These are phyloP conservation scores for Aspergillus thermomutatus DNA, from an alignment of 2,329 filamentous ascomycete genomes.

Conservation along the genomic window DNA sequence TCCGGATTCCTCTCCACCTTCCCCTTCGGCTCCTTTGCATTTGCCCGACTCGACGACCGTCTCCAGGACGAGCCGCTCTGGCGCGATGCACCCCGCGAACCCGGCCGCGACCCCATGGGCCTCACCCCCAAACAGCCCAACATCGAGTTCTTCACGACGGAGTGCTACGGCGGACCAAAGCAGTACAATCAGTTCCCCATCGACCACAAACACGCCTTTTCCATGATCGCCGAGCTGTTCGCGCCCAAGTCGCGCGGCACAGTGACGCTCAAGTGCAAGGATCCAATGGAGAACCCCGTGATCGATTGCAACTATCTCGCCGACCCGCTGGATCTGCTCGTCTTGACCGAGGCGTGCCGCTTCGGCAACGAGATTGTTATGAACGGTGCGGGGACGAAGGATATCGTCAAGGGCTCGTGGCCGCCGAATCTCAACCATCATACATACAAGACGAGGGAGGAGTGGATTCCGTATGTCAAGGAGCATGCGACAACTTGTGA, in stretches of 20 bases:
- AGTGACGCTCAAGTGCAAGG: constrained; percentile 49
- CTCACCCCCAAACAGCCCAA: constrained; percentile 56
- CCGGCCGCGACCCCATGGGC: constrained; percentile 62
- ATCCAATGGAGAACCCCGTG: constrained; percentile 52
- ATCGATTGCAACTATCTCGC: constrained; percentile 58
- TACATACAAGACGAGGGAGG: constrained; percentile 50
- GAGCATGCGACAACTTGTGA: constrained; percentile 60
- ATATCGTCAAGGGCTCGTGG: constrained; percentile 60
- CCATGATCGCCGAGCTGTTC: constrained; percentile 58
- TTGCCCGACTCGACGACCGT: constrained; percentile 59
- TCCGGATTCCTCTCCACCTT: constrained; percentile 58
- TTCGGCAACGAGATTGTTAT: constrained; percentile 61
- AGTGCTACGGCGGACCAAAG: constrained; percentile 60
- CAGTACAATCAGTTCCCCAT: constrained; percentile 54
- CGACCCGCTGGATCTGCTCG: constrained; percentile 57
- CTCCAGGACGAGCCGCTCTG: constrained; percentile 55
- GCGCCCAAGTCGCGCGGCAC: constrained; percentile 55
- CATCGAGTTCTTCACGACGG: constrained; percentile 61
- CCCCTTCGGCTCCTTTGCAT: constrained; percentile 62
- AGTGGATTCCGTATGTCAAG: constrained; percentile 58
- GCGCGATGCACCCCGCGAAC: constrained; percentile 46
- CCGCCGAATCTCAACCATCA: constrained; percentile 53
- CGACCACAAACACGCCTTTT: constrained; percentile 55
- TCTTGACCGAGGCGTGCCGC: constrained; percentile 57
- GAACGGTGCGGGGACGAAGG: constrained; percentile 55